Evolutionary conservation across 441 rosid genomes (phyloP), one percentile per base, ranked within the genome.

Genomic region (Biscutella laevigata): DNA sequence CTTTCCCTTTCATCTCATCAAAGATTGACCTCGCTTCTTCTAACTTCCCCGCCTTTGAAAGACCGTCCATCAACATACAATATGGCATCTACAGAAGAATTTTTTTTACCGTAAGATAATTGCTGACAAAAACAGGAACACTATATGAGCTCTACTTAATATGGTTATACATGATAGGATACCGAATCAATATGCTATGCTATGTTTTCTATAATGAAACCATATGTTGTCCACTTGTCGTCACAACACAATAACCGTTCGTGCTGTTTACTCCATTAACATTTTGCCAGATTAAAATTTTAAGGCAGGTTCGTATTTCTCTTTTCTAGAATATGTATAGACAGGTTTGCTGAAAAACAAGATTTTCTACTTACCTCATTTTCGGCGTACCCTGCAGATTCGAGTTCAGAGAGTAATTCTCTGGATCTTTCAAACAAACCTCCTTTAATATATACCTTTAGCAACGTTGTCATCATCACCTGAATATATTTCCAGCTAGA

Each of bases 371-470:
- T 10, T 64, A 91, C 98, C 95, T 91, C 98, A 30, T 81, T 77
- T 59, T 83, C 71, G 34, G 96, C 91, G 57, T 72, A 75, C 69
- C 86, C 94, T 71, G 71, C 54, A 56, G 72, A 57, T 61, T 83
- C 91, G 57, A 91, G 72, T 68, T 87, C 77, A 33, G 74, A 55
- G 14, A 91, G 73, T 52, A 85, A 66, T 55, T 76, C 77, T 57
- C 77, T 80, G 22, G 98, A 79, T 62, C 81, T 83, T n/a, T 85
- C 94, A 80, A 87, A 87, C 72, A 91, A 64, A 21, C 92, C 91
- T 67, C 95, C 95, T 79, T 80, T 77, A 14, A 83, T 83, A 59
- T 91, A 85, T 6, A 77, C 98, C 73, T 91, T 91, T 30, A 91
- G 71, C 59, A 91, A 59, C 45, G 94, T 91, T 49, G 98, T 87